Base-by-base conservation (phyloP, 176 grass and related monocot species). In the Saccharum officinarum region DNA sequence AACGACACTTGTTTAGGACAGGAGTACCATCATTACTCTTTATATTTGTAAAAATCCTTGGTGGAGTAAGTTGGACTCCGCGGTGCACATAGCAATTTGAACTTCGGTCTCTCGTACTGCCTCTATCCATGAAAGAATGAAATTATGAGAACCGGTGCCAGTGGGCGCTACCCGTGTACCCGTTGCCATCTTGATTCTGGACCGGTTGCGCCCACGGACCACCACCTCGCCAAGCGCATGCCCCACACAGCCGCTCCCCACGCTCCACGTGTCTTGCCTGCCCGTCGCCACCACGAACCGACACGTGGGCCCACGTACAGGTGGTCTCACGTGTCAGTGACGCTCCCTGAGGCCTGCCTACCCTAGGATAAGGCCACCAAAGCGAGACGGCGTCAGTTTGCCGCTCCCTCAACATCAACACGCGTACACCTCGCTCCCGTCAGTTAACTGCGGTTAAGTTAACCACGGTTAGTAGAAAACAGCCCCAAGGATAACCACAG, bases 341-440 rank as follows among this genome's bases (percentile, higher is more conserved):
- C 7, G 2, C n/a, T 18, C 6, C 46, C 9, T 3, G 14, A 16
- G 14, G 34, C 4, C 16, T 57, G 40, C 67, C 67, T 63, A 18
- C 52, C 33, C 40, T 10, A 55, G 36, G 76, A 80, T 17, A 70
- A 50, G 52, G 80, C 36, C 73, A 78, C 64, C 57, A 44, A 54
- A 3, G 60, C 28, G 69, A 80, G 65, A 90, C 87, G 85, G 73
- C 82, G 85, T 93, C 85, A 86, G 85, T 90, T 93, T 78, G 26
- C 79, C 40, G 49, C 79, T 15, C 41, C 40, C 36, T 2, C 41
- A 18, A 18, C 15, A 20, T 2, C 41, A 18, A 18, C 15, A 20
- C 52, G 11, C n/a, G 8, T 59, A n/a, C 55, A 59, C 65, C 54
- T 44, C 62, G 69, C 59, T 63, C 9, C 37, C 52, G 26, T 17